These are phyloP conservation scores for Mucor velutinosus DNA, from an alignment of 371 early-diverging fungal genomes.

Conservation along the genomic window DNA sequence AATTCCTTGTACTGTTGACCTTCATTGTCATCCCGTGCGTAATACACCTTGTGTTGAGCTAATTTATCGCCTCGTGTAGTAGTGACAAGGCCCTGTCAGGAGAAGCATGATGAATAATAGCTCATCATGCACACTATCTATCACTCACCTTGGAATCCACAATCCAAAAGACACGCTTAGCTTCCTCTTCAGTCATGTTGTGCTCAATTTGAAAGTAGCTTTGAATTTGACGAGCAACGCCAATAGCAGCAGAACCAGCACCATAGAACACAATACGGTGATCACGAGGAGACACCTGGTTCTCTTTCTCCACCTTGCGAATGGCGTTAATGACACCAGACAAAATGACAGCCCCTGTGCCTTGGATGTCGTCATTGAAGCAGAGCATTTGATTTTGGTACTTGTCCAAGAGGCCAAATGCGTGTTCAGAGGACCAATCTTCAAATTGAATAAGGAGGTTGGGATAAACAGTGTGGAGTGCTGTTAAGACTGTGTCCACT, in stretches of 20 bases:
- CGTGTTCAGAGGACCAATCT: slow-evolving; percentile 90
- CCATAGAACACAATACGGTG: slow-evolving; percentile 91
- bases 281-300: slow-evolving; percentile 63
- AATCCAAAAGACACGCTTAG: slow-evolving; percentile 82
- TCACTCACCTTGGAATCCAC: slow-evolving; percentile 69
- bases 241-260: slow-evolving; percentile 90
- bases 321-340: slow-evolving; percentile 92
- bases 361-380: slow-evolving; percentile 79
- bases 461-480: slow-evolving; percentile 74
- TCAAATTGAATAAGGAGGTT: slow-evolving; percentile 89
- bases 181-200: slow-evolving; percentile 72
- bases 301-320: slow-evolving; percentile 48
- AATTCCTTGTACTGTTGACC: slow-evolving; percentile 73
- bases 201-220: slow-evolving; percentile 75
- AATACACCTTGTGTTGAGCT: slow-evolving; percentile 82
- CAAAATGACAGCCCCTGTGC: slow-evolving; percentile 90
- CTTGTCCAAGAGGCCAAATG: slow-evolving; percentile 71
- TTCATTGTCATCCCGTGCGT: slow-evolving; percentile 79
- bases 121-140: not conserved
- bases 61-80: slow-evolving; percentile 84
- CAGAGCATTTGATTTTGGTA: slow-evolving; percentile 69
- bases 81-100: slow-evolving; percentile 70
- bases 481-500: slow-evolving; percentile 78
- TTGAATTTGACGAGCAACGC: slow-evolving; percentile 85
- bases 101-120: not conserved